phyloP scores from a whole-genome alignment of 1,284 basidiomycete genomes.

The Cryptococcus jaspeensis region DNA sequence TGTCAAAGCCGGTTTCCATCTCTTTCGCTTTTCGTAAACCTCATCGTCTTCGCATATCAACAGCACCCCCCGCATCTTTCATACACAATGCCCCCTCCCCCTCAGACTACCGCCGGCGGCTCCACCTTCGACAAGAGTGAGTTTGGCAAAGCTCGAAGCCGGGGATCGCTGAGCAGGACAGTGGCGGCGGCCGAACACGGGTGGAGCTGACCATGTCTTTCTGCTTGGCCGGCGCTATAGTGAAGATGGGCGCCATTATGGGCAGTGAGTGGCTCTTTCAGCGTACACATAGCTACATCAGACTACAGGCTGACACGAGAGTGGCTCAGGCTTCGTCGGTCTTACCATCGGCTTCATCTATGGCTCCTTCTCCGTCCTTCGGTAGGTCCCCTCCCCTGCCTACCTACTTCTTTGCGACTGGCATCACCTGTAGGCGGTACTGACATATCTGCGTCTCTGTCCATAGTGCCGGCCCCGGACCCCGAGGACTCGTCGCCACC shows the following conservation, averaged over 20 bases:
- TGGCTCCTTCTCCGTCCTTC: constrained; percentile 81
- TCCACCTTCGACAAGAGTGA: constrained; percentile 47
- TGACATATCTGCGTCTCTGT: background rate
- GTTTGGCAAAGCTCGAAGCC: constrained; percentile 9
- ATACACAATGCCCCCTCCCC: constrained; percentile 47
- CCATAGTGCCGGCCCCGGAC: constrained; percentile 66
- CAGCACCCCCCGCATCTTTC: background rate
- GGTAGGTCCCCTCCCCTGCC: constrained; percentile 56
- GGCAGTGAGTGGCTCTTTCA: constrained; percentile 53
- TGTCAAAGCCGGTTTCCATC: background rate
- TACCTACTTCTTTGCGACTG: background rate
- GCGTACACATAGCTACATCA: too few species aligned
- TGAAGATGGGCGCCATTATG: constrained; percentile 90
- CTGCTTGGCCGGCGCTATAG: constrained; percentile 22
- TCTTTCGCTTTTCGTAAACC: background rate
- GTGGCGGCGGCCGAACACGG: too few species aligned
- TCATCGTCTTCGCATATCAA: background rate
- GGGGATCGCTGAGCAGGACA: too few species aligned
- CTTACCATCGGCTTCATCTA: constrained; percentile 96
- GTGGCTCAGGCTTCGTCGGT: constrained; percentile 67
- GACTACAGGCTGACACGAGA: background rate
- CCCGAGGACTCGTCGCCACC: constrained; percentile 78
- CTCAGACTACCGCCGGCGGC: constrained; percentile 40
- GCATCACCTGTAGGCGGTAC: too few species aligned
- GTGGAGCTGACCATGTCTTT: background rate